Evolutionary conservation across 2,329 filamentous ascomycete species (phyloP).

Genomic region (Talaromyces verruculosus): DNA sequence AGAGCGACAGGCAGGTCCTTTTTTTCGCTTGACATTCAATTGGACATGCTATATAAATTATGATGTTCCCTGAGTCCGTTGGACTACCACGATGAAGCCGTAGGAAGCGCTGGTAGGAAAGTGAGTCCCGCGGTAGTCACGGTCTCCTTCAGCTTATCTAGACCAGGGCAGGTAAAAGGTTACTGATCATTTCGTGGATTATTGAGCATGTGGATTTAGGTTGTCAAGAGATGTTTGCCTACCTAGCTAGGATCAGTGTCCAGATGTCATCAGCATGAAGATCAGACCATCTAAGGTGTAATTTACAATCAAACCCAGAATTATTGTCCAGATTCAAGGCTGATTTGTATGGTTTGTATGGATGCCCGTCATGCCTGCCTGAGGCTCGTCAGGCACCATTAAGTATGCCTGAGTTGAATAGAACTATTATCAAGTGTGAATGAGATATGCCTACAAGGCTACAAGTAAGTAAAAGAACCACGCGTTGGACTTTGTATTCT

Average conservation of each 20-base stretch:
- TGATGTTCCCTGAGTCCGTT: background rate
- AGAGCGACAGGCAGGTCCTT: constrained; percentile 11
- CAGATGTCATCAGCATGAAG: background rate
- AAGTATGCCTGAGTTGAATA: background rate
- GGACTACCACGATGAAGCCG: background rate
- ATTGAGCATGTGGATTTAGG: background rate
- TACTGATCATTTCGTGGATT: background rate
- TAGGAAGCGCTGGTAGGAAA: background rate
- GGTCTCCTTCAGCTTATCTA: background rate
- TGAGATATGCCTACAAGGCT: background rate
- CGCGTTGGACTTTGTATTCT: background rate
- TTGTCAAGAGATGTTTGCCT: background rate
- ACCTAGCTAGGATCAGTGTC: background rate
- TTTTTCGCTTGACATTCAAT: background rate
- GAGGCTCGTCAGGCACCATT: background rate
- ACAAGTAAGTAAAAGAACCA: background rate
- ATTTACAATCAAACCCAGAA: background rate
- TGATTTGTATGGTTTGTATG: background rate
- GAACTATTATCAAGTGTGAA: background rate
- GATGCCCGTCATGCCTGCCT: background rate
- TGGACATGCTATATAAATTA: background rate
- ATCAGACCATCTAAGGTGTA: background rate
- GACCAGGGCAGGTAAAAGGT: background rate
- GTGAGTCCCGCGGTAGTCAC: background rate
- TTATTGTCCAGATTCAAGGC: background rate